Evolutionary conservation across 345 rosid species (phyloP), one percentile per base, ranked within the genome.

Genomic region (Turritis glabra): DNA sequence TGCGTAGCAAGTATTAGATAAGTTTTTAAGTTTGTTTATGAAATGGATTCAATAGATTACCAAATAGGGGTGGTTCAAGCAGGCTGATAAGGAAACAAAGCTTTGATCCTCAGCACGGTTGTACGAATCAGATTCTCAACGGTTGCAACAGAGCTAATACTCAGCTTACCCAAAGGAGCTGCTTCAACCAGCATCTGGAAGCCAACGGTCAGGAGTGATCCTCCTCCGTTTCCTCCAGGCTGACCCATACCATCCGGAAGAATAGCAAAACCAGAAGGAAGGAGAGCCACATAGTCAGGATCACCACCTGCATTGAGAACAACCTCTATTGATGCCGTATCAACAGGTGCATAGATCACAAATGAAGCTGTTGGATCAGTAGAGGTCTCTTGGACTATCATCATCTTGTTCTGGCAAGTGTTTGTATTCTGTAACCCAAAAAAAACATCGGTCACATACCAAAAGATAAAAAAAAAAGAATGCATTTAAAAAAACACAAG

Each of bases 121-220:
- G 88, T 66, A 0, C 84, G 83, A 33, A 94, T 82, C 78, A 91
- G 69, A 71, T 84, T 91, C 84, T 94, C 93, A 15, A 84, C 84
- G 17, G 97, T 94, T 13, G 94, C 93, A 26, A 94, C 93, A 0
- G 96, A 91, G 44, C 91, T 96, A 50, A 87, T 79, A 58, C 90
- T 86, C 32, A 90, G 87, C 46, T 78, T 83, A 18, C 87, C 87
- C 0, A 87, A 78, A 4, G 90, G 90, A 69, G 69, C 77, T 0
- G 87, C 67, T 23, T 87, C 94, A 4, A 88, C 97, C 69, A 94
- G 74, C 33, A 91, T 86, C 86, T 94, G 98, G 59, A 87, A 90
- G 1, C 92, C 86, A 11, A 86, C 89, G 2, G 91, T 94, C 9
- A 94, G 56, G 15, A 94, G 91, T 17, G 98, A 89, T 44, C 98